A percentile compares a stretch with the other conserved stretches of the same genome.
Conservation (phyloP, 2,329 filamentous ascomycete genomes). For the Canariomyces notabilis region DNA sequence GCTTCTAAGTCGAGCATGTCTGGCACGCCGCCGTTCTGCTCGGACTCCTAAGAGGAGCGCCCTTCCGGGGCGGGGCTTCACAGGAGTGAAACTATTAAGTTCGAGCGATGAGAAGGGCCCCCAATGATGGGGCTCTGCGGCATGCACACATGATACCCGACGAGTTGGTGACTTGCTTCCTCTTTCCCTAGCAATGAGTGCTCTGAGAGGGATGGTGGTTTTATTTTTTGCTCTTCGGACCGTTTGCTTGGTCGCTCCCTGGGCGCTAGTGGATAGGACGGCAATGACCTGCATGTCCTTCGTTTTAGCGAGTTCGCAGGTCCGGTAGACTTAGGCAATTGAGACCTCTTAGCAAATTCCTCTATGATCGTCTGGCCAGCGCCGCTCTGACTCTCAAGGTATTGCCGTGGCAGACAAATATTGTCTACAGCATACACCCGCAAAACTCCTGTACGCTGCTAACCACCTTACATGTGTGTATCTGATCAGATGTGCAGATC, state of each 20-base stretch:
- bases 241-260: conserved; percentile 19
- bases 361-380: neutral
- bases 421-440: no score
- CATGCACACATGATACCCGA: conserved; percentile 25
- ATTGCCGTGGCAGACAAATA: no score
- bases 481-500: no score
- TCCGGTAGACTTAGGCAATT: conserved; percentile 20
- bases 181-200: conserved; percentile 13
- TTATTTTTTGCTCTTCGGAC: conserved; percentile 16
- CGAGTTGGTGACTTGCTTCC: conserved; percentile 18
- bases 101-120: conserved; percentile 13
- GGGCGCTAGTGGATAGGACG: conserved; percentile 15
- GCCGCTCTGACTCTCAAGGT: neutral
- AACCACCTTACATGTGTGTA: neutral
- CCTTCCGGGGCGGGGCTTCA: conserved; percentile 13
- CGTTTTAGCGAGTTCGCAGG: conserved; percentile 19
- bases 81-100: conserved; percentile 7
- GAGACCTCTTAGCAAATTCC: neutral
- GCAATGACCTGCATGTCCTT: conserved; percentile 21
- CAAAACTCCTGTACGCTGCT: neutral
- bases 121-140: conserved; percentile 13
- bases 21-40: conserved; percentile 25
- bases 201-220: conserved; percentile 5
- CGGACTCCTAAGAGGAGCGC: conserved; percentile 10
- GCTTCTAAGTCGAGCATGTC: conserved; percentile 51